Conservation (phyloP, 2,329 filamentous ascomycete species). For the Botrytis byssoidea region DNA sequence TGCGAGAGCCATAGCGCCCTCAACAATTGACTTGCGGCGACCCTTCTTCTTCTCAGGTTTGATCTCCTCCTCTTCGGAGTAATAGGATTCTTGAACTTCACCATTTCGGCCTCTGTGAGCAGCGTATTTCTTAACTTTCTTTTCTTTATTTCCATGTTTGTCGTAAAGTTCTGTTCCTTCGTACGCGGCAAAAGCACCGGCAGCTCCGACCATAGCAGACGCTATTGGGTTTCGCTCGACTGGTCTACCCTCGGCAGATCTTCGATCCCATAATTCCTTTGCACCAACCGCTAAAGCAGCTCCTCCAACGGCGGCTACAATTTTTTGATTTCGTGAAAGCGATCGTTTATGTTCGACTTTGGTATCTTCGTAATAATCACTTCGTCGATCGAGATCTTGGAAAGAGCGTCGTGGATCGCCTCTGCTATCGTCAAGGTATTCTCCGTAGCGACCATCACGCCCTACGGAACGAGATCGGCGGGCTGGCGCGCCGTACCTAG, state of each 20-base stretch:
- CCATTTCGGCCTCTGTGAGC: slow-evolving; percentile 56
- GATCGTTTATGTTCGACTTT: slow-evolving; percentile 58
- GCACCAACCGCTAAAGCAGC: slow-evolving; percentile 63
- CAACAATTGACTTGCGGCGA: slow-evolving; percentile 63
- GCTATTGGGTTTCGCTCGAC: slow-evolving; percentile 57
- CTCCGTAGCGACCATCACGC: slow-evolving; percentile 58
- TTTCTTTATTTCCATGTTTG: slow-evolving; percentile 46
- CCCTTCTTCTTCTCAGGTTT: slow-evolving; percentile 49
- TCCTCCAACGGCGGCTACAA: slow-evolving; percentile 63
- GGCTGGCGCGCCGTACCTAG: slow-evolving; percentile 45
- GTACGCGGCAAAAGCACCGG: slow-evolving; percentile 63
- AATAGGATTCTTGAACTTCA: slow-evolving; percentile 54
- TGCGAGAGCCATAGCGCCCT: slow-evolving; percentile 60
- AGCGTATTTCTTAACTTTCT: slow-evolving; percentile 53
- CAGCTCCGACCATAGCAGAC: slow-evolving; percentile 61
- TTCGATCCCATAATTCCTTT: slow-evolving; percentile 65
- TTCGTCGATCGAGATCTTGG: slow-evolving; percentile 46
- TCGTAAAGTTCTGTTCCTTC: slow-evolving; percentile 62
- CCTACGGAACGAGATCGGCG: slow-evolving; percentile 62
- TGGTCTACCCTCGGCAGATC: slow-evolving; percentile 49
- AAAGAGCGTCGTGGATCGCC: slow-evolving; percentile 48
- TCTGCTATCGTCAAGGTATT: slow-evolving; percentile 48
- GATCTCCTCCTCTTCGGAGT: slow-evolving; percentile 52
- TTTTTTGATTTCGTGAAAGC: slow-evolving; percentile 63
- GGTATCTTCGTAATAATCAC: slow-evolving; percentile 48